Evolutionary conservation across 106 monocot genomes (phyloP), one percentile per base, ranked within the genome.

Genomic region (Vanilla planifolia): DNA sequence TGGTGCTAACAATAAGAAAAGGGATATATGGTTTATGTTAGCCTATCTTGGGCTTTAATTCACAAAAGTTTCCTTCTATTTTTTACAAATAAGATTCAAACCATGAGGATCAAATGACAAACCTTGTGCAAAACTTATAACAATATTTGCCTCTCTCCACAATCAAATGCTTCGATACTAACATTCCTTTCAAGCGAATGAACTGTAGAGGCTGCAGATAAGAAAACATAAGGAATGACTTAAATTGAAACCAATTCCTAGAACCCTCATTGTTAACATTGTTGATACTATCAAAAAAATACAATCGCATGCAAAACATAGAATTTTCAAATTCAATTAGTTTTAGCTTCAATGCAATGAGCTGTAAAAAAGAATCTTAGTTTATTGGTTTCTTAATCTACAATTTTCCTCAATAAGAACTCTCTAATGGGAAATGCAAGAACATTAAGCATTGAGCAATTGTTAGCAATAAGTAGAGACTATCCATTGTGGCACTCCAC

Each of bases 91-190:
- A 59, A 44, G 9, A 25, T 35, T 3, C 84, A 79, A 48, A 5
- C 56, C 0, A 47, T 84, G 33, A 85, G 77, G 64, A 77, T 85
- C 2, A 85, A 77, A 80, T 47, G 80, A 85, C 30, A 80, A 80
- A 0, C 80, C 77, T 30, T 77, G 80, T 59, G 59, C 48, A 0
- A 43, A 67, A 26, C 29, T 77, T 0, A 45, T 63, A 13, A 70
- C 68, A 58, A 77, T 77, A 25, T 80, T 2, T 80, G 85, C 11
- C 17, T 77, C 1, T 74, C 80, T 1, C 74, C 80, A 23, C 85
- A 85, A 53, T 61, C 77, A 4, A 77, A 85, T 63, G 67, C 50
- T 30, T 27, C 3, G 0, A 56, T 36, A 14, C 2, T 85, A 15
- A 80, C 85, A 2, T 8, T 80, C 5, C 33, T 85, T 77, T 14